These are phyloP conservation scores for Ephemerocybe angulata DNA, from an alignment of 768 basidiomycete species.

Conservation along the genomic window DNA sequence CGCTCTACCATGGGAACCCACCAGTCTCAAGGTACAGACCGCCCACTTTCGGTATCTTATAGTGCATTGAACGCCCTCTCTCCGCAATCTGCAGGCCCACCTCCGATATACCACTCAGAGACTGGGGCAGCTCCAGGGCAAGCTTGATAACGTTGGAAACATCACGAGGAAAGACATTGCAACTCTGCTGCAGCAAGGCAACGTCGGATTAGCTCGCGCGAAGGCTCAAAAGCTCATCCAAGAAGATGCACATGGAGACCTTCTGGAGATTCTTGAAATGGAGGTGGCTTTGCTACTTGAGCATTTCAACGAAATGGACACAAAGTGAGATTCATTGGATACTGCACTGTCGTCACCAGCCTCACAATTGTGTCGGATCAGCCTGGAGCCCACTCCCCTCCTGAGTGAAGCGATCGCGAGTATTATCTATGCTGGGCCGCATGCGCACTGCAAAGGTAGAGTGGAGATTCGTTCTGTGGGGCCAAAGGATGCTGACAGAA, in stretches of 20 bases:
- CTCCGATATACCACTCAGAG: conserved; percentile 60
- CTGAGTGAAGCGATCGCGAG: conserved; percentile 67
- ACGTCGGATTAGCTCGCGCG: conserved; percentile 61
- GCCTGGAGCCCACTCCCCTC: conserved; percentile 43
- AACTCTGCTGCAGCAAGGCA: conserved; percentile 56
- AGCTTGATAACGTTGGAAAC: conserved; percentile 59
- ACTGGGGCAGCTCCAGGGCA: conserved; percentile 67
- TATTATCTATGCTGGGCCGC: conserved; percentile 59
- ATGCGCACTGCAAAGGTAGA: conserved; percentile 48
- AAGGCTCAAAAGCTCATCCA: conserved; percentile 66
- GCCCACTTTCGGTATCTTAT: neutral
- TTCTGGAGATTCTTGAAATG: conserved; percentile 66
- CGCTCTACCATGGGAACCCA: neutral
- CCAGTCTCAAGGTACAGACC: neutral
- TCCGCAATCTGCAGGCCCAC: conserved; percentile 41
- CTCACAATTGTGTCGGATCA: conserved; percentile 16
- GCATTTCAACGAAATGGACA: conserved; percentile 54
- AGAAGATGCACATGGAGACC: conserved; percentile 57
- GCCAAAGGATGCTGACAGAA: neutral
- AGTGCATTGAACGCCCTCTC: neutral
- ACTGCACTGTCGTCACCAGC: neutral
- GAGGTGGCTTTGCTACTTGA: conserved; percentile 60
- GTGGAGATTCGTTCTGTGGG: neutral
- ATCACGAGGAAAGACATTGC: conserved; percentile 68
- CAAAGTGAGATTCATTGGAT: conserved; percentile 33